phyloP scores from a whole-genome alignment of 2,329 filamentous ascomycete species.

The Epichloe brachyelytri region DNA sequence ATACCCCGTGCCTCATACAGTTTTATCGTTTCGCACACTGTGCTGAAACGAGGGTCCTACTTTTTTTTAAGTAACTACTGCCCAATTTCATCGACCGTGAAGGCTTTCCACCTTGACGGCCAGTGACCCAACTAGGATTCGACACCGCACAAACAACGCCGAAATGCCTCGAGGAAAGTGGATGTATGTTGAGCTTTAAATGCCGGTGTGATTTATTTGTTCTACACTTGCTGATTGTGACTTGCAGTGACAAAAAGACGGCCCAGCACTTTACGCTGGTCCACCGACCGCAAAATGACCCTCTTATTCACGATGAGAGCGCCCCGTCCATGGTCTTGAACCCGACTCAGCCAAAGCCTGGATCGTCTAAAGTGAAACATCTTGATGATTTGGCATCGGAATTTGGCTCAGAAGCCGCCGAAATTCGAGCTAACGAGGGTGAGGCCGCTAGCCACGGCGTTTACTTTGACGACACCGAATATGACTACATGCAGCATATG shows the following conservation, averaged over 20 bases:
- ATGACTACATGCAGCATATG: conserved; percentile 99
- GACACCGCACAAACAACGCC: conserved; percentile 7
- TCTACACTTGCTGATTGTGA: neutral
- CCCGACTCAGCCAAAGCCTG: conserved; percentile 36
- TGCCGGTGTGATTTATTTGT: neutral
- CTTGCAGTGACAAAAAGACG: conserved; percentile 62
- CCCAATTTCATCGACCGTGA: conserved; percentile 10
- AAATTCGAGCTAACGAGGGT: conserved; percentile 78
- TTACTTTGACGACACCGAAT: conserved; percentile 87
- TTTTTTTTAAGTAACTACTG: conserved; percentile 10
- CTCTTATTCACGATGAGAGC: conserved; percentile 82
- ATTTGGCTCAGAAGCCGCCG: conserved; percentile 52
- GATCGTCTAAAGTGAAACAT: conserved; percentile 41
- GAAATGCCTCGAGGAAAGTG: conserved; percentile 67
- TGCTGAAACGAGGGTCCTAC: conserved; percentile 13
- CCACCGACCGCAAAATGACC: conserved; percentile 93
- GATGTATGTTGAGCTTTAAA: conserved; percentile 30
- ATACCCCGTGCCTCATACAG: conserved; percentile 10
- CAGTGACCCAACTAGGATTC: neutral
- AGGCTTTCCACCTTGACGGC: conserved; percentile 7
- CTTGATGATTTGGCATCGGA: conserved; percentile 66
- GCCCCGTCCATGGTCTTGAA: conserved; percentile 88
- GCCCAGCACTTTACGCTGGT: conserved; percentile 90
- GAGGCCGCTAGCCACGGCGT: conserved; percentile 90
- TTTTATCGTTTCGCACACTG: conserved; percentile 14